Conservation (phyloP, 176 grass and related monocot genomes). For the Musa troglodytarum region DNA sequence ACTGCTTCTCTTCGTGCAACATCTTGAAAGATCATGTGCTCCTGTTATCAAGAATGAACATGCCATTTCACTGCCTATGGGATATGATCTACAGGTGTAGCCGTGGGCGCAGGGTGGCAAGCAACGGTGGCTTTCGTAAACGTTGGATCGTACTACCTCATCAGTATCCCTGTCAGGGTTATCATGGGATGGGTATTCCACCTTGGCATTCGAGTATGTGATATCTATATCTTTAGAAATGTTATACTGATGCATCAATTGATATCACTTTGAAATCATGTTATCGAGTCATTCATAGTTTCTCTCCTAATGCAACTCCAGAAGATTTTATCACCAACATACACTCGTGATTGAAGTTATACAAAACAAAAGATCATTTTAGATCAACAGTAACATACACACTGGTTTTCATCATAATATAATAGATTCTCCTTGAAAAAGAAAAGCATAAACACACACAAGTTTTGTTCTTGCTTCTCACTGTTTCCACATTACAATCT, state of each 20-base stretch:
- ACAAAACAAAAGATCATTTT: too few relatives aligned
- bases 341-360: too few relatives aligned
- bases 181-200: slow-evolving; percentile 33
- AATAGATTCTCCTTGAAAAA: too few relatives aligned
- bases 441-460: too few relatives aligned
- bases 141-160: slow-evolving; percentile 45
- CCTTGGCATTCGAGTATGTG: slow-evolving; percentile 35
- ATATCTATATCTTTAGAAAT: not conserved
- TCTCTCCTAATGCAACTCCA: too few relatives aligned
- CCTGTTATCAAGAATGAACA: not conserved
- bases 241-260: too few relatives aligned
- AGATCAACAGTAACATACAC: too few relatives aligned
- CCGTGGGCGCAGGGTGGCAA: slow-evolving; percentile 55
- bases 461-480: not conserved
- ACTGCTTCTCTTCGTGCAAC: not conserved
- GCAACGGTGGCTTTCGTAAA: slow-evolving; percentile 52
- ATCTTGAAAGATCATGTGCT: not conserved
- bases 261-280: too few relatives aligned
- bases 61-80: not conserved
- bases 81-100: slow-evolving; percentile 34
- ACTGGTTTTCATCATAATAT: too few relatives aligned
- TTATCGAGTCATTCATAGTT: too few relatives aligned
- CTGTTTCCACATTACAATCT: not conserved
- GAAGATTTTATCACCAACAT: too few relatives aligned
- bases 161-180: slow-evolving; percentile 41